phyloP scores from a whole-genome alignment of 2,329 filamentous ascomycete genomes.

The Penicillium sumatraense region DNA sequence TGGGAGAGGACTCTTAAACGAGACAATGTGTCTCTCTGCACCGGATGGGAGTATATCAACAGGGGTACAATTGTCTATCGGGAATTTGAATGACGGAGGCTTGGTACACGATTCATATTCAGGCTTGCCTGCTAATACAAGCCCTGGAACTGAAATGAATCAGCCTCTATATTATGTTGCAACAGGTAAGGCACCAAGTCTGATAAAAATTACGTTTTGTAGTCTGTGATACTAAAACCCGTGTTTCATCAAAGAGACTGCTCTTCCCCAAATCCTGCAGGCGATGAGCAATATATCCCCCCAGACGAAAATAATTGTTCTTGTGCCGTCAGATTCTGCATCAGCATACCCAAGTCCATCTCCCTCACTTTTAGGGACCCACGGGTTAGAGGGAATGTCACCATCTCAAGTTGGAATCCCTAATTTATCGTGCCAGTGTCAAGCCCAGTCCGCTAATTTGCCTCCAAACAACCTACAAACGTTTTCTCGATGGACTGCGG shows the following conservation, averaged over 20 bases:
- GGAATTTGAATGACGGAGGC: not conserved
- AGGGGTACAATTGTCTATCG: not conserved
- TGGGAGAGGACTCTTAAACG: not conserved
- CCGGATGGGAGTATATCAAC: not conserved
- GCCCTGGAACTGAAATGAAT: not conserved
- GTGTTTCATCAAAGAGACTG: constrained; percentile 8
- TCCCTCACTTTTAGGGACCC: not conserved
- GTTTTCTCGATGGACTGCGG: not conserved
- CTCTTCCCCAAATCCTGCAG: constrained; percentile 25
- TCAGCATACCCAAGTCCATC: constrained; percentile 1
- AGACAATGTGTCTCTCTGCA: not conserved
- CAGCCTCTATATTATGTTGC: constrained; percentile 23
- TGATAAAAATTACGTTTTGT: not conserved
- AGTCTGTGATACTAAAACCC: not conserved
- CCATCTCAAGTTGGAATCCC: not conserved
- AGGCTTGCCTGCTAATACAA: not conserved
- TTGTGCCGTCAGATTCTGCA: constrained; percentile 15
- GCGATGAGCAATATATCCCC: constrained; percentile 17
- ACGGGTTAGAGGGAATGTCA: not conserved
- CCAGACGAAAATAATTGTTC: constrained; percentile 23
- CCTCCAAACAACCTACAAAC: not conserved
- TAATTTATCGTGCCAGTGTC: constrained; percentile 7
- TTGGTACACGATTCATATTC: not conserved
- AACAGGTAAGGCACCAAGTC: constrained; percentile 18
- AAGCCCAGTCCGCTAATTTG: not conserved